A percentile compares a stretch with the other conserved stretches of the same genome.
Evolutionary conservation across 768 basidiomycete species (phyloP).

Genomic region (Rhodotorula kratochvilovae): DNA sequence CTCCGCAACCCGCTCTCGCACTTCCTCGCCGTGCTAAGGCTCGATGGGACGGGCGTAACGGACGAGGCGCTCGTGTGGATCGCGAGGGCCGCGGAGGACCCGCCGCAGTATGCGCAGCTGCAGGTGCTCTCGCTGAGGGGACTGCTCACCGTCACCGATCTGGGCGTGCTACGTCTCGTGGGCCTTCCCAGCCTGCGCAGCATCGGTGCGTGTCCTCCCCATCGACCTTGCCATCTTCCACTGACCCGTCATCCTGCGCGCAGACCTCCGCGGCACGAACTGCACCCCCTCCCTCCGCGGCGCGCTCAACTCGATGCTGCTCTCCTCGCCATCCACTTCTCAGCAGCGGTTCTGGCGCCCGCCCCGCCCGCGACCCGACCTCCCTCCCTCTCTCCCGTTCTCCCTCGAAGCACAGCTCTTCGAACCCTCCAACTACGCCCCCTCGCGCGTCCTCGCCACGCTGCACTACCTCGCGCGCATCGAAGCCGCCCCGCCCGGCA

Average conservation of each 20-base stretch:
- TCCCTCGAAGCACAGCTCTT: conserved; percentile 23
- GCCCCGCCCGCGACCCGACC: neutral
- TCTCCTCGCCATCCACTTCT: neutral
- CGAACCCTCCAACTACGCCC: conserved; percentile 7
- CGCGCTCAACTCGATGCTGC: neutral
- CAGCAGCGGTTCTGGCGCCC: neutral
- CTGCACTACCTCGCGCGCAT: conserved; percentile 11
- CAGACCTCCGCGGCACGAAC: conserved; percentile 11
- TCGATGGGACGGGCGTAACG: conserved; percentile 19
- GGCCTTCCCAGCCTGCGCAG: conserved; percentile 8
- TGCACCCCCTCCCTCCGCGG: neutral
- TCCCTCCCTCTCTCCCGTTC: neutral
- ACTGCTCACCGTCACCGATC: conserved; percentile 6
- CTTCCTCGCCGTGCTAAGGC: conserved; percentile 28
- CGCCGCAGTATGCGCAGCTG: conserved; percentile 8
- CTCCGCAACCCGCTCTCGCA: conserved; percentile 23
- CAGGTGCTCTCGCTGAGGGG: conserved; percentile 12
- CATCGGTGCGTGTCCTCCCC: conserved; percentile 12
- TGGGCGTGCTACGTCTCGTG: conserved; percentile 3
- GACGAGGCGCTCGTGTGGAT: conserved; percentile 24
- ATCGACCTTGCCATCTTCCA: too few relatives aligned
- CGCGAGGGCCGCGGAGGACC: conserved; percentile 1
- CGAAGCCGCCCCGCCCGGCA: neutral
- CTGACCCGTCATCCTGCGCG: neutral
- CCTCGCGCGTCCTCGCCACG: conserved; percentile 5